Evolutionary conservation across 2,329 filamentous ascomycete genomes (phyloP).

Genomic region (Phialemoniopsis sp.): DNA sequence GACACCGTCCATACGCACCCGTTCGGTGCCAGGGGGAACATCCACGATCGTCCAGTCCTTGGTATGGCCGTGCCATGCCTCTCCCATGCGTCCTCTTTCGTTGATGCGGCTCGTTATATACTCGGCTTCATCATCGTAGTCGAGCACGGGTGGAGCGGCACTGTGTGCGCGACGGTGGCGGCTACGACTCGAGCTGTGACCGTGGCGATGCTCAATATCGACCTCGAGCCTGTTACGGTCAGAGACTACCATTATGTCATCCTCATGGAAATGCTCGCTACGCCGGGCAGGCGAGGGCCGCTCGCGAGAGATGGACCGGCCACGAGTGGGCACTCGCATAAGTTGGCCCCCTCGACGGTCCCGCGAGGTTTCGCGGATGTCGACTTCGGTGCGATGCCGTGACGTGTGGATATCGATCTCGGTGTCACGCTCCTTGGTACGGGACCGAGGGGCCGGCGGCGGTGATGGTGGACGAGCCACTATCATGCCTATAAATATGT

Average conservation of each 20-base stretch:
- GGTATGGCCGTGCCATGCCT: constrained; percentile 70
- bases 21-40: constrained; percentile 77
- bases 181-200: constrained; percentile 5
- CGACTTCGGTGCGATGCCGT: constrained; percentile 51
- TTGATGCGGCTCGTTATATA: constrained; percentile 55
- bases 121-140: constrained; percentile 63
- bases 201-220: constrained; percentile 31
- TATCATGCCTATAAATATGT: constrained; percentile 36
- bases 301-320: constrained; percentile 29
- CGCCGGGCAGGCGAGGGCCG: constrained; percentile 36
- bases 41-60: constrained; percentile 80
- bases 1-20: constrained; percentile 76
- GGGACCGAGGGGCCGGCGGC: constrained; percentile 40
- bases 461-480: constrained; percentile 44
- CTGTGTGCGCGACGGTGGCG: constrained; percentile 22
- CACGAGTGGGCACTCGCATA: constrained; percentile 15
- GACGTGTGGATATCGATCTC: constrained; percentile 59
- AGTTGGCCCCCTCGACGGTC: constrained; percentile 11
- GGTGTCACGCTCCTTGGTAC: constrained; percentile 45
- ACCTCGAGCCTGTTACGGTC: constrained; percentile 45
- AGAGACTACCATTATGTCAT: constrained; percentile 62
- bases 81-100: constrained; percentile 62
- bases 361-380: constrained; percentile 41
- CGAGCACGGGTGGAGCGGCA: constrained; percentile 36
- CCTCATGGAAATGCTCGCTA: constrained; percentile 38